Conservation (phyloP, 2,329 filamentous ascomycete genomes). For the Ophiocordyceps camponoti-floridani region DNA sequence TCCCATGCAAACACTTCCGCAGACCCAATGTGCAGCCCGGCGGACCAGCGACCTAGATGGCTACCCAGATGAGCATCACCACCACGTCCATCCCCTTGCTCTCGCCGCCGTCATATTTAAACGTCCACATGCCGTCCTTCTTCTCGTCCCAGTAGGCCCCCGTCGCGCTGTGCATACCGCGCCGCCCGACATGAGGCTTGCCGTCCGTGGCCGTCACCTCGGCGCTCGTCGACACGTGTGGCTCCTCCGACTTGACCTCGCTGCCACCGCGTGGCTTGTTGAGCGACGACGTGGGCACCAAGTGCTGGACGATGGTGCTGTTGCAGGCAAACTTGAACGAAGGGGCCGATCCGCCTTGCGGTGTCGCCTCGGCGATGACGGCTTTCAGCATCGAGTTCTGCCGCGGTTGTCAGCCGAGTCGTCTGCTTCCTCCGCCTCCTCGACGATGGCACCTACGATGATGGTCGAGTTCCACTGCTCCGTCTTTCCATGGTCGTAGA, state of each 20-base stretch:
- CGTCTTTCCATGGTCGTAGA: slow-evolving; percentile 77
- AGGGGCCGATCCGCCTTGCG: slow-evolving; percentile 36
- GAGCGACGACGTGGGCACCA: slow-evolving; percentile 47
- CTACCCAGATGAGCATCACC: slow-evolving; percentile 64
- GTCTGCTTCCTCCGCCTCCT: background rate
- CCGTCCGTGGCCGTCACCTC: slow-evolving; percentile 38
- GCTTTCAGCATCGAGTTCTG: slow-evolving; percentile 62
- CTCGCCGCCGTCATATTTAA: slow-evolving; percentile 61
- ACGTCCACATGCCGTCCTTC: slow-evolving; percentile 79
- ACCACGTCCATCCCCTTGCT: slow-evolving; percentile 51
- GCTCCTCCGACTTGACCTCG: slow-evolving; percentile 27
- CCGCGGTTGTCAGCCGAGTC: background rate
- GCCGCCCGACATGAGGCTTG: slow-evolving; percentile 59
- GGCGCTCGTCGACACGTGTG: slow-evolving; percentile 37
- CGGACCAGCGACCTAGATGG: slow-evolving; percentile 26
- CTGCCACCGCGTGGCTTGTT: slow-evolving; percentile 39
- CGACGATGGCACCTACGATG: slow-evolving; percentile 48
- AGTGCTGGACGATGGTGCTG: slow-evolving; percentile 94
- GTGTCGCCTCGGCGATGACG: slow-evolving; percentile 57
- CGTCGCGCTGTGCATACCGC: slow-evolving; percentile 78
- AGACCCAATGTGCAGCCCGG: background rate
- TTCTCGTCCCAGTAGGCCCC: slow-evolving; percentile 84
- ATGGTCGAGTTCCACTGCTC: slow-evolving; percentile 82
- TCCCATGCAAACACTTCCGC: background rate
- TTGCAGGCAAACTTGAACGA: slow-evolving; percentile 90